Conservation (phyloP, 306 rosid species). For the Citrullus colocynthis region DNA sequence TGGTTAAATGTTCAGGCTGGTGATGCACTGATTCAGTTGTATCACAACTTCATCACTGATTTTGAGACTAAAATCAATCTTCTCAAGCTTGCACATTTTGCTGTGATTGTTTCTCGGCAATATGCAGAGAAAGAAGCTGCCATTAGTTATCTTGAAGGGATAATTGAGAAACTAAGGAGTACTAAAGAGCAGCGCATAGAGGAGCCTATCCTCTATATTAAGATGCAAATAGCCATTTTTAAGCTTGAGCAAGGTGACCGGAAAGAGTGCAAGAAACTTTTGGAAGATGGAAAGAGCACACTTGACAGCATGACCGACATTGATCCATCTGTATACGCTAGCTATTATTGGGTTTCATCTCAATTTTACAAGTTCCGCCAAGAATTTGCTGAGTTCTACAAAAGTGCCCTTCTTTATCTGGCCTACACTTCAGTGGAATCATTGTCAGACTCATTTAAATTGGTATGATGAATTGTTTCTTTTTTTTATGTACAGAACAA, state of each 20-base stretch:
- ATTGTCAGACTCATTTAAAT: constrained; percentile 92
- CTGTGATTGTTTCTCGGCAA: constrained; percentile 91
- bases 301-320: constrained; percentile 98
- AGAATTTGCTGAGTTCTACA: constrained; percentile 98
- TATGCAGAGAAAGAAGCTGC: constrained; percentile 96
- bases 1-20: constrained; percentile 65
- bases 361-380: constrained; percentile 69
- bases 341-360: constrained; percentile 92
- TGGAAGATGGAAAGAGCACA: constrained; percentile 89
- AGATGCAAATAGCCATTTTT: constrained; percentile 77
- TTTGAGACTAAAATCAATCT: constrained; percentile 97
- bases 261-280: constrained; percentile 79
- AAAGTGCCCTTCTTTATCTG: constrained; percentile 92
- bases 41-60: constrained; percentile 95
- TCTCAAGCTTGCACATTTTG: constrained; percentile 98
- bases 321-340: constrained; percentile 93
- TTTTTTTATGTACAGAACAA: background rate
- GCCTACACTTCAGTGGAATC: constrained; percentile 95
- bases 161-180: constrained; percentile 79
- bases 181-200: constrained; percentile 87
- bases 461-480: constrained; percentile 32
- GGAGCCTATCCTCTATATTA: constrained; percentile 84
- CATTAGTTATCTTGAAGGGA: constrained; percentile 69
- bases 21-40: constrained; percentile 86
- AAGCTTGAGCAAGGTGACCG: constrained; percentile 85